phyloP scores from a whole-genome alignment of 768 basidiomycete genomes.

The Brasilioporus rufonigricans region DNA sequence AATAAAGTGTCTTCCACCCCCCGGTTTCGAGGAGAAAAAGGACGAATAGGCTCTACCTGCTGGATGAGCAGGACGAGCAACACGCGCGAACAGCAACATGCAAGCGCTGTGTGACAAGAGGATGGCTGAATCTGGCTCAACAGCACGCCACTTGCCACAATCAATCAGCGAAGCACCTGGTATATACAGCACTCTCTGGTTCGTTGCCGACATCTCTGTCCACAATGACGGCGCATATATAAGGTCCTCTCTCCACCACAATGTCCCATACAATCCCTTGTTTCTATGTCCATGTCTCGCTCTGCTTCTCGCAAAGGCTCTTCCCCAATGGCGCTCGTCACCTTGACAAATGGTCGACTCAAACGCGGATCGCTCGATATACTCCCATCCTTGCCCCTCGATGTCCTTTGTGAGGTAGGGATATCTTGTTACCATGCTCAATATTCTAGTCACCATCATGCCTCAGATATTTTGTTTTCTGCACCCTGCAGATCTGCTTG shows the following conservation, averaged over 20 bases:
- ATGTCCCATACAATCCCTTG: not conserved
- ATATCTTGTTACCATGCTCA: not conserved
- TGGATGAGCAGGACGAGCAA: conserved; percentile 46
- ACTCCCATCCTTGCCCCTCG: conserved; percentile 37
- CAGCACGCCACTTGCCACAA: not conserved
- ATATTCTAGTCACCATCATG: not conserved
- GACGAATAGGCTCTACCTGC: conserved; percentile 68
- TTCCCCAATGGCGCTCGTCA: not conserved
- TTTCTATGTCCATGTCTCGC: conserved; percentile 6
- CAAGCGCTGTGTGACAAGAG: not conserved
- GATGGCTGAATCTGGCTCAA: not conserved
- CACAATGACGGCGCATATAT: not conserved
- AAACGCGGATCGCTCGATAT: conserved; percentile 20
- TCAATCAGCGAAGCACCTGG: not conserved
- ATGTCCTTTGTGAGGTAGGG: conserved; percentile 28
- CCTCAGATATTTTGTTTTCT: conserved; percentile 44
- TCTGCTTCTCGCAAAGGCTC: not conserved
- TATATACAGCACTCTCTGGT: not conserved
- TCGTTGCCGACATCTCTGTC: not conserved
- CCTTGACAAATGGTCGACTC: not conserved
- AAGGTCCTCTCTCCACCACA: not conserved
- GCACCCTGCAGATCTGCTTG: conserved; percentile 44
- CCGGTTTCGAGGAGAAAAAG: conserved; percentile 76
- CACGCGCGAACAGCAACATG: conserved; percentile 54
- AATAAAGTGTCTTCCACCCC: conserved; percentile 72